These are phyloP conservation scores for Penicillium turbatum DNA, from an alignment of 495 filamentous ascomycete species.

Conservation along the genomic window DNA sequence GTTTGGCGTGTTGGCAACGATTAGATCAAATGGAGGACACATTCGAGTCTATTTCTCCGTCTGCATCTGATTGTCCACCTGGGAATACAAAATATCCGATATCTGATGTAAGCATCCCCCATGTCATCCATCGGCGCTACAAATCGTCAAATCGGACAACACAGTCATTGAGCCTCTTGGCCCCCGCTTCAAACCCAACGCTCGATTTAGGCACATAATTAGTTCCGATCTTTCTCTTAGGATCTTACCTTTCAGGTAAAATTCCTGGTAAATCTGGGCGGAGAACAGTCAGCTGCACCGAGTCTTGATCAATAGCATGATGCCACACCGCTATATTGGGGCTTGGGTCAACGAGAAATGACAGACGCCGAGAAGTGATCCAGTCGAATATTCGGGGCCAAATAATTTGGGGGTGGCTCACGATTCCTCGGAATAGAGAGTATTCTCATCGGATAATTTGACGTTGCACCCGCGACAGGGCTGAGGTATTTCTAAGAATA, in stretches of 20 bases:
- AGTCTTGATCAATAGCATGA: background rate
- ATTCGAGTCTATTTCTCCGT: background rate
- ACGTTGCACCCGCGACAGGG: background rate
- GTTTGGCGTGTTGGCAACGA: background rate
- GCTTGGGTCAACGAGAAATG: background rate
- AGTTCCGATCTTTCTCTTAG: background rate
- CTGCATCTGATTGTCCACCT: background rate
- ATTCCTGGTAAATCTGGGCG: background rate
- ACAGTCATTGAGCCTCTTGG: background rate
- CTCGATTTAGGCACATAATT: background rate
- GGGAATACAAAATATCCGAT: background rate
- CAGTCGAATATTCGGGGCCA: background rate
- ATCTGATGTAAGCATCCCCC: background rate
- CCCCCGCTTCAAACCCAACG: background rate
- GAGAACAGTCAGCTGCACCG: background rate
- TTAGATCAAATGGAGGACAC: background rate
- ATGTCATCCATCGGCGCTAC: conserved; percentile 3
- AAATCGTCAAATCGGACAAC: background rate
- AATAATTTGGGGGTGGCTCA: background rate
- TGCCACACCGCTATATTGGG: conserved; percentile 6
- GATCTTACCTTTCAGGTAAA: background rate
- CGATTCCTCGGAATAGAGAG: background rate
- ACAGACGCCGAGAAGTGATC: background rate
- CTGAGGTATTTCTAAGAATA: background rate
- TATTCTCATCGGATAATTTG: background rate